These are phyloP conservation scores for Lipomyces chichibuensis DNA, from an alignment of 805 yeast genomes.

Conservation along the genomic window DNA sequence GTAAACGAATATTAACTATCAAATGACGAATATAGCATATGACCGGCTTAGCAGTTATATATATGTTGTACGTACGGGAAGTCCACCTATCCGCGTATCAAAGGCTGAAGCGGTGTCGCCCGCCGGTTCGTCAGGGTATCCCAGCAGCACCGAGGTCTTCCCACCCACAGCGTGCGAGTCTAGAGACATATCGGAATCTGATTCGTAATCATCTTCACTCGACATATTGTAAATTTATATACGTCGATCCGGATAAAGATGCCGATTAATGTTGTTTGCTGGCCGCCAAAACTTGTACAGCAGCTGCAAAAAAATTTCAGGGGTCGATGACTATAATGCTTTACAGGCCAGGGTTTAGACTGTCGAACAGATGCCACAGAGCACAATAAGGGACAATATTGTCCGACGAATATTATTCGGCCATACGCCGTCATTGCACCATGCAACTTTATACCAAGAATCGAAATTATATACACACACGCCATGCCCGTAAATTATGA, in stretches of 20 bases:
- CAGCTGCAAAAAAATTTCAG: not conserved
- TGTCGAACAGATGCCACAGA: too few species aligned
- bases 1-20: constrained; percentile 1
- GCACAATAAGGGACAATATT: too few species aligned
- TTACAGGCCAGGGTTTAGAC: too few species aligned
- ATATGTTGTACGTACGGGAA: constrained; percentile 48
- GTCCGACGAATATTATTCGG: too few species aligned
- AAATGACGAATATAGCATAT: not conserved
- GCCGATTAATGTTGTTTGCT: not conserved
- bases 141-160: constrained; percentile 44
- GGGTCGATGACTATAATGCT: not conserved
- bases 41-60: too few species aligned
- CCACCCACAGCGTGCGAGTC: constrained; percentile 19
- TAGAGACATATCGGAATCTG: constrained; percentile 31
- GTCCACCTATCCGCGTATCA: constrained; percentile 84
- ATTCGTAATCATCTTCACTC: constrained; percentile 22
- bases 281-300: not conserved
- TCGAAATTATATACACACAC: not conserved
- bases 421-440: too few species aligned
- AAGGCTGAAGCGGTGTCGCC: constrained; percentile 35
- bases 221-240: constrained; percentile 13
- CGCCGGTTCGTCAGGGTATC: constrained; percentile 42
- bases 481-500: not conserved
- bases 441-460: not conserved
- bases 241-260: not conserved